Base-by-base conservation (phyloP, 75 land plant genomes). In the Cupressus sempervirens region DNA sequence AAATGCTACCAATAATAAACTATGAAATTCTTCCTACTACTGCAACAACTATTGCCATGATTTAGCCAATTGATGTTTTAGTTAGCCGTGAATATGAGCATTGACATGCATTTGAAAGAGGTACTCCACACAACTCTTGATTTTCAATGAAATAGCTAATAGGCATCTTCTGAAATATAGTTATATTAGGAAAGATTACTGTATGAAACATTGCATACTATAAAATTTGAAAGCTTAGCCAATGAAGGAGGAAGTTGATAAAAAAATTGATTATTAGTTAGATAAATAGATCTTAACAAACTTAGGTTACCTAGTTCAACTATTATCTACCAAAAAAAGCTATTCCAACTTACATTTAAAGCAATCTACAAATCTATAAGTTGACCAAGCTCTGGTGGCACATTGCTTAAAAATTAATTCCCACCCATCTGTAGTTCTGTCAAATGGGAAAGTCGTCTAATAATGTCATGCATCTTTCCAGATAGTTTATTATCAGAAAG, bases 401-500 rank as follows among this genome's bases (percentile, higher is more conserved):
- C 90, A 29, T 48, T 80, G 82, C 96, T 95, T 46, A 89, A 91
- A 76, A 95, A 89, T 35, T 52, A 52, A 83, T 95, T 95, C 14
- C 95, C 93, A 56, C 96, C n/a, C n/a, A n/a, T n/a, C n/a, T n/a
- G n/a, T n/a, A n/a, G n/a, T n/a, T n/a, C n/a, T n/a, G n/a, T n/a
- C 88, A 95, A 85, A 82, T 85, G 92, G 30, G 91, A 74, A 53
- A 94, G 89, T 68, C 92, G 87, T 32, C 97, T 96, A 52, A 95
- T 76, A 15, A 86, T 82, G 65, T 84, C 54, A 34, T 96, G 97
- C 83, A 95, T 89, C 7, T 76, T 18, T 23, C 96, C 97, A 23
- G 91, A 86, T 8, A 95, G 88, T 72, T 86, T 86, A 86, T 95
- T 95, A 76, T 95, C 94, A 26, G 95, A 90, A 26, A 95, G 90